phyloP scores from a whole-genome alignment of 169 alveolate genomes.

The Plasmodium relictum region DNA sequence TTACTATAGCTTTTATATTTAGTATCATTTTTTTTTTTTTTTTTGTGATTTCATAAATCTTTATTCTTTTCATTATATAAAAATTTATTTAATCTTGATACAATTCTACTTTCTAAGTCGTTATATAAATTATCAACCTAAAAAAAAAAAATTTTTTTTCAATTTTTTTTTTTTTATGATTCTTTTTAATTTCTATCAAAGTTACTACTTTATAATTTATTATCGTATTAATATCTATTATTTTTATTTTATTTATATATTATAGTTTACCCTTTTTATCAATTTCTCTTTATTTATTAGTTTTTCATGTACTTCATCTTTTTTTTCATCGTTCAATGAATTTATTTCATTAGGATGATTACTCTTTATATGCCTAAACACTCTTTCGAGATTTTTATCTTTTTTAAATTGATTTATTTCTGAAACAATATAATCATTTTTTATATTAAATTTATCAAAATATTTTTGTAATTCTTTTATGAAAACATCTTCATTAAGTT shows the following conservation, averaged over 20 bases:
- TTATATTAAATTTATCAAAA: slow-evolving; percentile 11
- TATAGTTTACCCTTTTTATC: slow-evolving; percentile 17
- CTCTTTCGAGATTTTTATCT: slow-evolving; percentile 21
- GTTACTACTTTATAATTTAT: not conserved
- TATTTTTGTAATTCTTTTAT: not conserved
- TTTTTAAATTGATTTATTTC: slow-evolving; percentile 27
- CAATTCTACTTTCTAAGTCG: slow-evolving; percentile 34
- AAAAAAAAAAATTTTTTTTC: not conserved
- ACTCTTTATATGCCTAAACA: slow-evolving; percentile 11
- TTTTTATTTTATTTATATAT: not conserved
- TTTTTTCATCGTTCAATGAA: not conserved
- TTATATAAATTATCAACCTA: slow-evolving; percentile 39
- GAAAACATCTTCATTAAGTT: slow-evolving; percentile 11
- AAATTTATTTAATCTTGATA: slow-evolving; percentile 17
- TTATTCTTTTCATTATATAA: not conserved
- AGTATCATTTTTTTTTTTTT: not conserved
- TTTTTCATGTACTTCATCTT: not conserved
- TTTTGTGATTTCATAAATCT: not conserved
- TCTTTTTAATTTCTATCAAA: not conserved
- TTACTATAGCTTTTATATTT: not conserved
- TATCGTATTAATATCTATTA: not conserved
- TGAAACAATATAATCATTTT: slow-evolving; percentile 2
- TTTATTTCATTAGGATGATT: not conserved
- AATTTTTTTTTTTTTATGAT: not conserved
- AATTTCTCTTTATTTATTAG: slow-evolving; percentile 5